Conservation (phyloP, 2,329 filamentous ascomycete species). For the Whalleya microplaca region DNA sequence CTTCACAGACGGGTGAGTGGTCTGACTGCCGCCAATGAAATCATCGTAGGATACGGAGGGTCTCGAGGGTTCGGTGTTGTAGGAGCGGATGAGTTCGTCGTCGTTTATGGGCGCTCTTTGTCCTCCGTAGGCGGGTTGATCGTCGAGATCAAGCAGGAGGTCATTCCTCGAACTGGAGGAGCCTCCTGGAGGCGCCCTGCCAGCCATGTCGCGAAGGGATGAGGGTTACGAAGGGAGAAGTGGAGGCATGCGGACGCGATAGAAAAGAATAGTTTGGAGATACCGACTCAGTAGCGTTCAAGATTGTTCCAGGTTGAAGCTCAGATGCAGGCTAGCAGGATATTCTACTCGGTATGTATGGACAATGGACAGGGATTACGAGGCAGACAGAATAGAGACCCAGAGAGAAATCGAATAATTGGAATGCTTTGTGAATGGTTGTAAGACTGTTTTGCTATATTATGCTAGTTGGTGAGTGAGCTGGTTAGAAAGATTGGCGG, state of each 20-base stretch:
- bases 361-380: constrained; percentile 12
- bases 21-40: constrained; percentile 74
- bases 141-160: constrained; percentile 75
- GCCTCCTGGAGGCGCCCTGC: constrained; percentile 57
- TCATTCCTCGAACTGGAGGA: constrained; percentile 54
- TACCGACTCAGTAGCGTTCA: constrained; percentile 12
- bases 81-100: constrained; percentile 76
- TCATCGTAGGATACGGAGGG: constrained; percentile 94
- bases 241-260: constrained; percentile 39
- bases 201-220: constrained; percentile 62
- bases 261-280: constrained; percentile 8
- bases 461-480: no score
- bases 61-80: constrained; percentile 71
- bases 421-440: constrained; percentile 8
- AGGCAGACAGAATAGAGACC: no score
- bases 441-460: constrained; percentile 15
- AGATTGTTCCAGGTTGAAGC: constrained; percentile 10
- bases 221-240: constrained; percentile 32
- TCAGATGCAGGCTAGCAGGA: no score
- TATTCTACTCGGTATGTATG: no score
- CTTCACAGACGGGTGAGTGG: constrained; percentile 51
- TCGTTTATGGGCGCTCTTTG: constrained; percentile 80
- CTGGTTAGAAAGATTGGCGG: constrained; percentile 22
- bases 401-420: no score
- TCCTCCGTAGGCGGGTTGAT: constrained; percentile 73